Evolutionary conservation across 2,329 filamentous ascomycete species (phyloP), one percentile per base, ranked within the genome.

Genomic region (Cercospora canescens): DNA sequence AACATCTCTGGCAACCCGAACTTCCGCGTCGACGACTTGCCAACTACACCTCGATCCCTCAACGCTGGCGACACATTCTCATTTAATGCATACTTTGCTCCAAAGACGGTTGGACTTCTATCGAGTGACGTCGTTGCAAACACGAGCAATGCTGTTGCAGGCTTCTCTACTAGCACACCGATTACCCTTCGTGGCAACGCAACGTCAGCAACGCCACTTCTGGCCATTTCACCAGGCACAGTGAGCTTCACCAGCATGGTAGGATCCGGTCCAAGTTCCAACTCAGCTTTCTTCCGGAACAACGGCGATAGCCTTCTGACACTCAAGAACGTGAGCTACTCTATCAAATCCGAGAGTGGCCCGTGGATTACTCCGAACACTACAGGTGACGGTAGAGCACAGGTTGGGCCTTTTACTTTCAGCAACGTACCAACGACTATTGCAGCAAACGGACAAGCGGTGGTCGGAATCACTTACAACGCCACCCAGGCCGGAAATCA

Each of bases 1-100:
- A 57, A 21, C 24, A 16, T 65, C 48, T 24, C 50, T 37, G 63
- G 63, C 21, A 65, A 65, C 16, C 63, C 57, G n/a, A 65, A 65
- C 35, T 65, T 65, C 30, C 18, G 32, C 7, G 48, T 55, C 16
- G 57, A 60, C 9, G 48, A 34, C 18, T 28, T 65, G 12, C 63
- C 63, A 30, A 34, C 48, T n/a, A 39, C 55, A 32, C 63, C 63
- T 7, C 48, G 61, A 8, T 28, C 45, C 12, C 58, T 65, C 14
- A 39, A 45, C 5, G 18, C 58, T 14, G 48, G 48, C 18, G 39
- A 65, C 8, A 26, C 21, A 14, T 65, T 65, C 58, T 54, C 57
- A 6, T 62, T 65, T 37, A 54, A 61, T n/a, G 63, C 63, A 12
- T 30, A 50, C 24, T 65, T 65, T 35, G 35, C 26, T n/a, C 63